A percentile compares a stretch with the other conserved stretches of the same genome.
Evolutionary conservation across 176 grass and related monocot genomes (phyloP).

Genomic region (Oryza officinalis): DNA sequence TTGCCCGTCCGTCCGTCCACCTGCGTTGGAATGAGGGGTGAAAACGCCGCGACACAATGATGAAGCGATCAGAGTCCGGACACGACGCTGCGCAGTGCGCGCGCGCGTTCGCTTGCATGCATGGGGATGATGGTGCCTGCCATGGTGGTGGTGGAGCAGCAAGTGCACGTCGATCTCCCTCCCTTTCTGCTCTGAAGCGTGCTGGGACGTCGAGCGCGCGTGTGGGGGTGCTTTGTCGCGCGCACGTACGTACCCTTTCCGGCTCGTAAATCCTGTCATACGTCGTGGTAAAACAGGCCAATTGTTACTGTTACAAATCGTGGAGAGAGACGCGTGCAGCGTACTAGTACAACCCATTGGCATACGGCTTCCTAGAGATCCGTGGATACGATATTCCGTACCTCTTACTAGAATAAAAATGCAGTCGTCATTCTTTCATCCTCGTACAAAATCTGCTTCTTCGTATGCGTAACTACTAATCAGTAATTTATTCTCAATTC

Average conservation of each 20-base stretch:
- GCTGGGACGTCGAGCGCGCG: conserved; percentile 13
- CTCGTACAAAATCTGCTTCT: no score
- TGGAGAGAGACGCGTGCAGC: no score
- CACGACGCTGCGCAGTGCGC: neutral
- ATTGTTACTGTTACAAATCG: neutral
- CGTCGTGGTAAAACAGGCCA: neutral
- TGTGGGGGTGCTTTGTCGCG: neutral
- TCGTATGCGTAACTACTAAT: no score
- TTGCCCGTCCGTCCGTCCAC: neutral
- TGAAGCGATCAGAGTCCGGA: conserved; percentile 18
- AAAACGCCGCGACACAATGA: conserved; percentile 33
- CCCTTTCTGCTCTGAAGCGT: neutral
- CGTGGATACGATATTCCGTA: no score
- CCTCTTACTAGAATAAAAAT: no score
- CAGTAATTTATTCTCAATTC: no score
- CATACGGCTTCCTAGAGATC: no score
- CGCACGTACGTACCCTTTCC: neutral
- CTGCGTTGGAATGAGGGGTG: conserved; percentile 6
- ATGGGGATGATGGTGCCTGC: neutral
- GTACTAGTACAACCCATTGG: no score
- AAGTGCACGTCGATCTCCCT: neutral
- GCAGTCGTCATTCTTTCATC: no score
- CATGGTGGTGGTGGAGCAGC: neutral
- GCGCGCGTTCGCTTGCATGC: neutral
- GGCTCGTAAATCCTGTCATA: neutral